These are phyloP conservation scores for Davidsoniella neocaledoniae DNA, from an alignment of 2,329 filamentous ascomycete genomes.

Conservation along the genomic window DNA sequence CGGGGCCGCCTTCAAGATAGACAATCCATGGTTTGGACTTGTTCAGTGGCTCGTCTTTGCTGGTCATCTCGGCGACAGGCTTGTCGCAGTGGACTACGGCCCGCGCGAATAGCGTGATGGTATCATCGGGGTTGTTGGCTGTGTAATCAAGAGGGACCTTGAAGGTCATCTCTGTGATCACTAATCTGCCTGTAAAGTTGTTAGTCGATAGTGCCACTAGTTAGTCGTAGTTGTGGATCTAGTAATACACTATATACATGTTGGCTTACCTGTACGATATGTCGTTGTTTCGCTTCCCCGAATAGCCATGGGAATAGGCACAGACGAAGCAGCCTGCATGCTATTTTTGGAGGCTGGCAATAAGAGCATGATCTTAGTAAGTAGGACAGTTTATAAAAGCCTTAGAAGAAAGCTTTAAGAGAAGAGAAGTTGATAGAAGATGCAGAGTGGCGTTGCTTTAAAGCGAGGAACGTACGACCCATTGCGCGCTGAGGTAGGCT, in stretches of 20 bases:
- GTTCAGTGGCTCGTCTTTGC: conserved; percentile 21
- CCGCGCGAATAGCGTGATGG: conserved; percentile 62
- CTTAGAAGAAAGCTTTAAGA: not conserved
- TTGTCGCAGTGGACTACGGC: conserved; percentile 50
- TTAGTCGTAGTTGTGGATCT: not conserved
- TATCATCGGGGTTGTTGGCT: conserved; percentile 37
- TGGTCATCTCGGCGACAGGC: conserved; percentile 33
- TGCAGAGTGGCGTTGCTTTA: not conserved
- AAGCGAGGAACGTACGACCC: not conserved
- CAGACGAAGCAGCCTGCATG: not conserved
- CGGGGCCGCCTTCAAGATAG: conserved; percentile 76
- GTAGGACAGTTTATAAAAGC: not conserved
- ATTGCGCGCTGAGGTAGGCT: conserved; percentile 1
- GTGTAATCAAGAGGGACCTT: conserved; percentile 66
- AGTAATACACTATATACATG: not conserved
- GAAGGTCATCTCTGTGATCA: conserved; percentile 71
- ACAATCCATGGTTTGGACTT: conserved; percentile 41
- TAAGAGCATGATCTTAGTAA: not conserved
- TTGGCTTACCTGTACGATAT: conserved; percentile 6
- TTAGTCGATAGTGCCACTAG: not conserved
- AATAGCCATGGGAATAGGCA: conserved; percentile 6
- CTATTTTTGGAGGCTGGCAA: not conserved
- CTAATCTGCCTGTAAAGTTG: conserved; percentile 43
- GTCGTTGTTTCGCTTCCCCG: conserved; percentile 4
- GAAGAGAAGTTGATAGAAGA: not conserved